Evolutionary conservation across 306 rosid genomes (phyloP), one percentile per base, ranked within the genome.

Genomic region (Casuarina equisetifolia): DNA sequence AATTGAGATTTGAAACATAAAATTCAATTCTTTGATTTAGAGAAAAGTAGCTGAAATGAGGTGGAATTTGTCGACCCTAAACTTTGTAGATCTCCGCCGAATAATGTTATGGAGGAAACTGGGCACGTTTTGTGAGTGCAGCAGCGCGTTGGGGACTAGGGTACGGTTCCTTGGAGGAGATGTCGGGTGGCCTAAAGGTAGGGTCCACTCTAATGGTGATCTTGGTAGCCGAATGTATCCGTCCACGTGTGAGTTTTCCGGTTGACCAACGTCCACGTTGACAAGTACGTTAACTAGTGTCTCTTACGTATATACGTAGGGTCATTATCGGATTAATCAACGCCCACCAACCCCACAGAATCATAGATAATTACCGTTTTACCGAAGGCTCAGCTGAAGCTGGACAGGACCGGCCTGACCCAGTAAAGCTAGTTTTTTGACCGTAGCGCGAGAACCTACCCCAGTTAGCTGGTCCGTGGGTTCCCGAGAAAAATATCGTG

Each of bases 191-290:
- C 32, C 32, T 25, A 25, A 25, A 25, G 32, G 32, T 3, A 2
- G 20, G 35, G 48, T 35, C 3, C 8, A 67, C 15, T 5, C 32
- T 19, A 67, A 42, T 16, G 5, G 3, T 6, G 49, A 40, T 66
- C 71, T 40, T 66, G 35, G 25, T 16, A 9, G 10, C 0, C 3
- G 52, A 6, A 3, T 44, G 13, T 32, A 0, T 35, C n/a, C 43
- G 3, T 0, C 58, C 73, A 70, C 80, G 70, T 81, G 69, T 63
- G 43, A 62, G 16, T 3, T 43, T 63, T 20, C 46, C 13, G 8
- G 38, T 39, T 63, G 74, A 2, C 79, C 55, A 16, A 55, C 42
- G 44, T 55, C 73, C 76, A 79, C 63, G 76, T 79, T 76, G 73
- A 75, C 64, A 63, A 40, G 45, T 42, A 58, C 46, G 36, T 53